Percentiles rank a stretch among this genome's conserved stretches.
These are phyloP conservation scores for Pyronema domesticum DNA, from an alignment of 495 filamentous ascomycete genomes.

Conservation along the genomic window DNA sequence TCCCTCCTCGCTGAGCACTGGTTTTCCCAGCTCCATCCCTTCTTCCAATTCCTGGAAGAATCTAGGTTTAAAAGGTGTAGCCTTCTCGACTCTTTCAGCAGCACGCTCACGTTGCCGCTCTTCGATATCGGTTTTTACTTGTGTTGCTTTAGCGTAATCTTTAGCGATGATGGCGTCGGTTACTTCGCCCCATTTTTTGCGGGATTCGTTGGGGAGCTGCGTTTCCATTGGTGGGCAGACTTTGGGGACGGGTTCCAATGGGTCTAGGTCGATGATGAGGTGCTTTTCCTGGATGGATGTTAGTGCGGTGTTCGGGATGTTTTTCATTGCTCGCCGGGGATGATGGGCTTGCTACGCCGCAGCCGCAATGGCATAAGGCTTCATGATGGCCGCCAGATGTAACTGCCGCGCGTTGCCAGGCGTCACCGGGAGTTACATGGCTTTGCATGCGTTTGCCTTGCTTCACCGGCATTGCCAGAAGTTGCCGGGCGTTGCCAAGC, in stretches of 20 bases:
- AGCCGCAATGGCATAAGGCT: too few relatives aligned
- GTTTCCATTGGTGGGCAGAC: conserved; percentile 51
- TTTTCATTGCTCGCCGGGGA: too few relatives aligned
- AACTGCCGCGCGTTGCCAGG: too few relatives aligned
- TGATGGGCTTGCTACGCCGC: too few relatives aligned
- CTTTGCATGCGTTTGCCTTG: neutral
- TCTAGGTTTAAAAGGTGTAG: conserved; percentile 61
- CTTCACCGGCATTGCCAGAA: too few relatives aligned
- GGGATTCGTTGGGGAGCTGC: conserved; percentile 79
- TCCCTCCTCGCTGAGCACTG: conserved; percentile 18
- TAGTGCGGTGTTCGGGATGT: conserved; percentile 21
- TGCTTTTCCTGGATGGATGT: conserved; percentile 36
- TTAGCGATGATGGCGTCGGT: conserved; percentile 73
- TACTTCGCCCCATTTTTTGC: conserved; percentile 71
- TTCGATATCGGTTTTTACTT: conserved; percentile 76
- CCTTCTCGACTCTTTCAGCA: conserved; percentile 48
- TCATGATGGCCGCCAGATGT: too few relatives aligned
- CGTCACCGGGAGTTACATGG: too few relatives aligned
- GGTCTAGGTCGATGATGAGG: conserved; percentile 68
- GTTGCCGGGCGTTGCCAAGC: neutral
- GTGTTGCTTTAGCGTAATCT: conserved; percentile 68
- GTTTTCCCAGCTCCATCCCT: conserved; percentile 14
- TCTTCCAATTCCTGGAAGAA: conserved; percentile 43
- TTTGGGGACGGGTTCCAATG: conserved; percentile 61
- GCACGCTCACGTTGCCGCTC: conserved; percentile 74